phyloP scores from a whole-genome alignment of 805 yeast genomes.

The Candida ascalaphidarum region DNA sequence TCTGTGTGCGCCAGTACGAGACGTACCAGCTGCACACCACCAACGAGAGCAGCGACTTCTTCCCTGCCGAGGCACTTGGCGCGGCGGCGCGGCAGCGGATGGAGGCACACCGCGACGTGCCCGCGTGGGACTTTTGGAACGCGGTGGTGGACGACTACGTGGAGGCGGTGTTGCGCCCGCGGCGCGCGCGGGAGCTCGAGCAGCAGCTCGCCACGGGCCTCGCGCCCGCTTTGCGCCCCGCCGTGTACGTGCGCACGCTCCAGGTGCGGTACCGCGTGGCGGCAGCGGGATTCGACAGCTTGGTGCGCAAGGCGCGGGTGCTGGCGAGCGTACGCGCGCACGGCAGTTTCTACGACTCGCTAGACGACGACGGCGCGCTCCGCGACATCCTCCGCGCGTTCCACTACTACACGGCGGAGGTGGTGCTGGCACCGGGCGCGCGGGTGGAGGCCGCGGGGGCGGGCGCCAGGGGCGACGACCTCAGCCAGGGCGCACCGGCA shows the following conservation, averaged over 20 bases:
- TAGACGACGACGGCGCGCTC: slow-evolving; percentile 8
- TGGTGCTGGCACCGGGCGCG: slow-evolving; percentile 2
- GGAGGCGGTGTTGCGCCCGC: slow-evolving; percentile 5
- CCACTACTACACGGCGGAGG: slow-evolving; percentile 20
- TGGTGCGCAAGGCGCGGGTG: slow-evolving; percentile 18
- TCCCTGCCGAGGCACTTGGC: too few relatives aligned
- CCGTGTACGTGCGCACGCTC: slow-evolving; percentile 24
- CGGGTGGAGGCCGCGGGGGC: slow-evolving; percentile 5
- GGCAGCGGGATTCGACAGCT: slow-evolving; percentile 19
- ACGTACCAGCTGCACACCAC: too few relatives aligned
- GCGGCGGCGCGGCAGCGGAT: too few relatives aligned
- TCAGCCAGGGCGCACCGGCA: slow-evolving; percentile 1
- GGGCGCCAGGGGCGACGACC: slow-evolving; percentile 6
- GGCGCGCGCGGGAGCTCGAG: slow-evolving; percentile 8
- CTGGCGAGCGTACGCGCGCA: too few relatives aligned
- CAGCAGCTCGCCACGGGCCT: slow-evolving; percentile 17
- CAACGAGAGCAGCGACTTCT: too few relatives aligned
- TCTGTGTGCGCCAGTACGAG: too few relatives aligned
- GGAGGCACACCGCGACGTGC: not conserved
- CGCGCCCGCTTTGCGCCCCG: slow-evolving; percentile 18
- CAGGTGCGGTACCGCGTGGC: slow-evolving; percentile 21
- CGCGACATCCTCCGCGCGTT: slow-evolving; percentile 21
- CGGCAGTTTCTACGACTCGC: slow-evolving; percentile 10
- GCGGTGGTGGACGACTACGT: slow-evolving; percentile 8
- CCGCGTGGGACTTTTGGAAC: slow-evolving; percentile 10